phyloP scores from a whole-genome alignment of 1,284 basidiomycete species.

The Cryptococcus sp. region DNA sequence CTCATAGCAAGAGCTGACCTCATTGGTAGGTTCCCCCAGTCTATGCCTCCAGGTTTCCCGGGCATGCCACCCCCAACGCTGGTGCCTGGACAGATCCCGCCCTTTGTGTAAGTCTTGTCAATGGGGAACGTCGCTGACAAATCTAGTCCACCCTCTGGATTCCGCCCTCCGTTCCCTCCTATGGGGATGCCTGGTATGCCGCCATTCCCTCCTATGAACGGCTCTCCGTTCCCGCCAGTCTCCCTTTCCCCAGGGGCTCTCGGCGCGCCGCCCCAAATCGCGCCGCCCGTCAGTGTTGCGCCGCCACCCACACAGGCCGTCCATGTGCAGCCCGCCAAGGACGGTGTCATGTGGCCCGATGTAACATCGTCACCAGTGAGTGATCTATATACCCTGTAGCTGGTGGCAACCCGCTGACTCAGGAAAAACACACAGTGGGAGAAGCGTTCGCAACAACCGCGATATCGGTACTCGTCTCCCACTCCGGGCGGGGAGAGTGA shows the following conservation, averaged over 20 bases:
- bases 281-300: conserved; percentile 29
- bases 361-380: conserved; percentile 42
- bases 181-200: conserved; percentile 18
- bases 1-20: not conserved
- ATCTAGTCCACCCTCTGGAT: conserved; percentile 35
- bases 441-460: conserved; percentile 67
- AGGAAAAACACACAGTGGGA: conserved; percentile 52
- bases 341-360: conserved; percentile 51
- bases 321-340: conserved; percentile 38
- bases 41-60: conserved; percentile 15
- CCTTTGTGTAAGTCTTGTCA: conserved; percentile 27
- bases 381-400: not conserved
- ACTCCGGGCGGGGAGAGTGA: conserved; percentile 21
- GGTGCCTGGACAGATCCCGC: conserved; percentile 37
- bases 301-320: conserved; percentile 11
- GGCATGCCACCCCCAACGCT: conserved; percentile 38
- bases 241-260: conserved; percentile 4
- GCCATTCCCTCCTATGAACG: conserved; percentile 31
- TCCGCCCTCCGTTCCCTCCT: conserved; percentile 34
- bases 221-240: conserved; percentile 20
- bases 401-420: not conserved
- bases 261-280: conserved; percentile 27
- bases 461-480: conserved; percentile 61
- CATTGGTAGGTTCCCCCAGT: conserved; percentile 5
- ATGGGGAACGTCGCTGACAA: not conserved